These are phyloP conservation scores for Perkinsela sp. DNA, from an alignment of 208 protist species.

Conservation along the genomic window DNA sequence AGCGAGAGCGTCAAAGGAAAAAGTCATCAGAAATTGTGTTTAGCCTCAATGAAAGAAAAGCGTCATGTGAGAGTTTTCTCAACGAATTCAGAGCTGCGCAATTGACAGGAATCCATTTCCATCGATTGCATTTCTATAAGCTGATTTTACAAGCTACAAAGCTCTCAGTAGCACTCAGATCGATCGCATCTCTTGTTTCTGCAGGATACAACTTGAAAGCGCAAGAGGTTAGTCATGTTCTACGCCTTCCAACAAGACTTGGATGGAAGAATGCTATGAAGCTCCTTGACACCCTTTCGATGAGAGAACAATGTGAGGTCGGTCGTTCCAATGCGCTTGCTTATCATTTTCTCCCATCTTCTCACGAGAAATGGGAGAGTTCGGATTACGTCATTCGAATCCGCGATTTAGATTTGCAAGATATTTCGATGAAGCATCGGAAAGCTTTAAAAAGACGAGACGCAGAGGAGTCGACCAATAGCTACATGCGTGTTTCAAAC, in stretches of 20 bases:
- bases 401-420: not conserved
- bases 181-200: not conserved
- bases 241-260: not conserved
- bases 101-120: not conserved
- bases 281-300: not conserved
- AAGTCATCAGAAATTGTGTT: not conserved
- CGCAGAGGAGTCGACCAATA: not conserved
- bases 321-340: not conserved
- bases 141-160: not conserved
- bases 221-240: not conserved
- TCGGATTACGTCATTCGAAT: not conserved
- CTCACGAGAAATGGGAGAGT: not conserved
- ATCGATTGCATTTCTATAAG: not conserved
- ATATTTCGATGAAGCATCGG: not conserved
- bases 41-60: not conserved
- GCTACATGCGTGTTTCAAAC: not conserved
- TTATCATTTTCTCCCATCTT: not conserved
- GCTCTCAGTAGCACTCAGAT: not conserved
- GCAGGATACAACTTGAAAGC: not conserved
- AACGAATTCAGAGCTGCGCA: not conserved
- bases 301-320: not conserved
- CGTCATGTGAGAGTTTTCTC: not conserved
- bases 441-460: not conserved
- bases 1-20: not conserved
- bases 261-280: not conserved